These are phyloP conservation scores for Dittrichia graveolens DNA, from an alignment of 129 eudicot species.

Conservation along the genomic window DNA sequence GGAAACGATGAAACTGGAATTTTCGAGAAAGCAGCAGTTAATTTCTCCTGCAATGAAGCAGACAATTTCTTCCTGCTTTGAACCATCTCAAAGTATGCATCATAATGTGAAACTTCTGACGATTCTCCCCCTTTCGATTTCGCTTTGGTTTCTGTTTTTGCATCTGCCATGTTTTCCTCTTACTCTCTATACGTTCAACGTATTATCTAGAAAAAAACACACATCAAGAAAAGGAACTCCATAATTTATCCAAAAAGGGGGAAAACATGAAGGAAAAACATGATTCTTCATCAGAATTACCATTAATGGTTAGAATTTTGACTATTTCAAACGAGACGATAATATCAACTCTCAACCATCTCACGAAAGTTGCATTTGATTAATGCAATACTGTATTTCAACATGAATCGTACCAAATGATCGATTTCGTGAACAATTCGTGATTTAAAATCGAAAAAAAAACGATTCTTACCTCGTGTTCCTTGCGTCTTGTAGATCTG, in stretches of 20 bases:
- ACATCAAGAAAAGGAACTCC: neutral
- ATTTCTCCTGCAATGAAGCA: slow-evolving; percentile 59
- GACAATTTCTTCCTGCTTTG: slow-evolving; percentile 83
- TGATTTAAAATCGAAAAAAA: slow-evolving; percentile 8
- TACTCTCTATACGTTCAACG: neutral
- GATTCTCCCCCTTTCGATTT: slow-evolving; percentile 12
- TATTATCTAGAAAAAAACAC: slow-evolving; percentile 14
- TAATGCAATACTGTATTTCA: neutral
- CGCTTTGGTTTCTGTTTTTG: slow-evolving; percentile 21
- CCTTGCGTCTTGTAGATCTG: neutral
- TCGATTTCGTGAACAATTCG: slow-evolving; percentile 1
- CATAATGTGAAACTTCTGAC: slow-evolving; percentile 38
- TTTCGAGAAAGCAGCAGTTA: slow-evolving; percentile 67
- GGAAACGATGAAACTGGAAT: slow-evolving; percentile 93
- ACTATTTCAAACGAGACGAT: neutral
- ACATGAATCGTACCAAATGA: slow-evolving; percentile 8
- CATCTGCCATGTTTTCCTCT: slow-evolving; percentile 36
- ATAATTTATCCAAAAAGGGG: slow-evolving; percentile 11
- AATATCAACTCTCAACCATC: neutral
- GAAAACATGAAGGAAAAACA: neutral
- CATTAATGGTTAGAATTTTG: neutral
- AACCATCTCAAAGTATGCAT: slow-evolving; percentile 73
- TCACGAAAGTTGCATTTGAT: neutral
- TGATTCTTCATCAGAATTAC: slow-evolving; percentile 5
- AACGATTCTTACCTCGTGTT: slow-evolving; percentile 26